Base-by-base conservation (phyloP, 2,329 filamentous ascomycete species). In the Boeremia lycopersici region DNA sequence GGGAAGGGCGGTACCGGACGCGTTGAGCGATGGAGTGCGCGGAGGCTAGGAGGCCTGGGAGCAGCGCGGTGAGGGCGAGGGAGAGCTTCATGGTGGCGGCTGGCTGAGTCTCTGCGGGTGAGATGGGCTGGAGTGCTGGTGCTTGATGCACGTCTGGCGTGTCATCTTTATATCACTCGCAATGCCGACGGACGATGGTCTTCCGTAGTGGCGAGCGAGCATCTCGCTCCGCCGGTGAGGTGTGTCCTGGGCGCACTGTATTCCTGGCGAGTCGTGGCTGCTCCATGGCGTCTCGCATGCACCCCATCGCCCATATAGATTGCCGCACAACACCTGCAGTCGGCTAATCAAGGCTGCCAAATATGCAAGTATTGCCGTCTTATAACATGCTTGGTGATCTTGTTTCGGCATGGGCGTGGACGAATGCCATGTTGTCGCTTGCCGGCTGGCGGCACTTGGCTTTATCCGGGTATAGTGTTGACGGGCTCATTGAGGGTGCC, bases 11-110 rank as follows among this genome's bases (percentile, higher is more conserved):
- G 15, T 17, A 64, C 60, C 54, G 57, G 42, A 84, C 73, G 25
- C 73, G 73, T 61, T 80, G 78, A 58, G 79, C 79, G 62, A 81
- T 79, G 44, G 72, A 66, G 57, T 81, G 78, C 33, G 73, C 76
- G 8, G 72, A 68, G 36, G 67, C 58, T 26, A 74, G 67, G 35
- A 66, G 64, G 45, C n/a, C n/a, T n/a, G 74, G 70, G 8, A 74
- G 64, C 26, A 72, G 57, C 15, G 69, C 59, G 33, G 64, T 45
- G 31, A 66, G 54, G 25, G 57, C 48, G 23, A 63, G 48, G 62
- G 68, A 45, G 60, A 71, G 58, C 64, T 64, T 74, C 71, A 74
- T 74, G 28, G 10, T 63, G 63, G 15, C 13, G 38, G 9, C 33
- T 6, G 29, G 26, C 6, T 28, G 6, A 6, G 11, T 7, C 12